Percentiles rank a stretch among this genome's conserved stretches.
Conservation (phyloP, 768 basidiomycete genomes). For the Crepidotus variabilis region DNA sequence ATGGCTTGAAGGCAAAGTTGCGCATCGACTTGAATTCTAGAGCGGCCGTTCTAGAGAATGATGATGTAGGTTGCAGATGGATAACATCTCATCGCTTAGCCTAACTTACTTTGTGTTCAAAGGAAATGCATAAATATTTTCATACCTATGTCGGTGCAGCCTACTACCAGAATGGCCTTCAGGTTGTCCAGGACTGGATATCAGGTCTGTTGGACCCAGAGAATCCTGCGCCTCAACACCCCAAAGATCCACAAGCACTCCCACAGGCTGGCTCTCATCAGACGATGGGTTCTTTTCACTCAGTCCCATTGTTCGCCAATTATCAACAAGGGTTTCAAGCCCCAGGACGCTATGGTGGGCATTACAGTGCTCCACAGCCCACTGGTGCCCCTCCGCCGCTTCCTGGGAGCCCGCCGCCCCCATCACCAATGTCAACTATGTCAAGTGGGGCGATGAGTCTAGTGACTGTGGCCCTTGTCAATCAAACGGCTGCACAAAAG, state of each 20-base stretch:
- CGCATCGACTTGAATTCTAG: constrained; percentile 38
- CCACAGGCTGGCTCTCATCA: not conserved
- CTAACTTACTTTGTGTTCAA: constrained; percentile 1
- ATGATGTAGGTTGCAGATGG: constrained; percentile 11
- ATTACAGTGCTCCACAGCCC: constrained; percentile 14
- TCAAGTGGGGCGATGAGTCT: constrained; percentile 16
- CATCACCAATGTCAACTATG: constrained; percentile 6
- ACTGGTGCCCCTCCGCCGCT: constrained; percentile 18
- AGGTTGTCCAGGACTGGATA: constrained; percentile 53
- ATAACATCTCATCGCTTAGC: not conserved
- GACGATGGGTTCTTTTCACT: constrained; percentile 1
- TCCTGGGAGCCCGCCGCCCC: constrained; percentile 32
- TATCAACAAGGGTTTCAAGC: not conserved
- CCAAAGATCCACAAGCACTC: constrained; percentile 1
- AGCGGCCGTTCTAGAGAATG: constrained; percentile 19
- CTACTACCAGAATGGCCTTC: constrained; percentile 51
- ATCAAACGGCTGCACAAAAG: constrained; percentile 50
- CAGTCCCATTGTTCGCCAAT: not conserved
- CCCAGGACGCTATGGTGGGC: constrained; percentile 7
- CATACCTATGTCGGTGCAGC: constrained; percentile 65
- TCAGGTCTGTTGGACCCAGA: constrained; percentile 51
- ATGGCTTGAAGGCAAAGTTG: constrained; percentile 50
- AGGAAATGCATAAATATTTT: constrained; percentile 59
- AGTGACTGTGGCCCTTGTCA: constrained; percentile 44
- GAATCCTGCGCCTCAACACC: not conserved